These are phyloP conservation scores for Cercospora zeae-maydis DNA, from an alignment of 2,329 filamentous ascomycete species.

Conservation along the genomic window DNA sequence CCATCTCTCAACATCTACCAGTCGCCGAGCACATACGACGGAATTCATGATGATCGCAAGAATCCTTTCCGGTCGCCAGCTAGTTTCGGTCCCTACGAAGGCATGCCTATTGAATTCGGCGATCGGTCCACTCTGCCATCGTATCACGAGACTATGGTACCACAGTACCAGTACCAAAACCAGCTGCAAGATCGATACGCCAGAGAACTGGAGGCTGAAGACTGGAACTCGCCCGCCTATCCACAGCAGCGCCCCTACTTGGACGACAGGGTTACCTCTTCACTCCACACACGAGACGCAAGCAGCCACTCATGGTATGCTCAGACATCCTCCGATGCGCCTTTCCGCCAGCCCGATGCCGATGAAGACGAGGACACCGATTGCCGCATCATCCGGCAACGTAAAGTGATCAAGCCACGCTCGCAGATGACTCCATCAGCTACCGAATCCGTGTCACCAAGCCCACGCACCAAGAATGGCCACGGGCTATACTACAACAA, in stretches of 20 bases:
- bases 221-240: background rate
- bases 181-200: background rate
- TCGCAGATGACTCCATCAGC: conserved; percentile 3
- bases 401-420: conserved; percentile 11
- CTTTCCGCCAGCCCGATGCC: background rate
- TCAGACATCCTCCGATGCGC: background rate
- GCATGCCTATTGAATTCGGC: background rate
- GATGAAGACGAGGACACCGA: background rate
- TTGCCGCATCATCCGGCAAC: conserved; percentile 11
- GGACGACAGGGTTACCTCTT: background rate
- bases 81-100: background rate
- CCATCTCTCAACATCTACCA: background rate
- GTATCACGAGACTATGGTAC: background rate
- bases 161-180: background rate
- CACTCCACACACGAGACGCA: background rate
- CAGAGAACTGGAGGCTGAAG: background rate
- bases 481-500: conserved; percentile 9
- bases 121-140: background rate
- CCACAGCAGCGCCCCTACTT: background rate
- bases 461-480: background rate
- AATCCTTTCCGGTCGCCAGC: background rate
- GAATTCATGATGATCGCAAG: background rate
- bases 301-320: background rate
- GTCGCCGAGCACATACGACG: background rate
- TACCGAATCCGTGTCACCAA: background rate